Evolutionary conservation across 495 filamentous ascomycete species (phyloP).

Genomic region (Delitschia confertaspora): DNA sequence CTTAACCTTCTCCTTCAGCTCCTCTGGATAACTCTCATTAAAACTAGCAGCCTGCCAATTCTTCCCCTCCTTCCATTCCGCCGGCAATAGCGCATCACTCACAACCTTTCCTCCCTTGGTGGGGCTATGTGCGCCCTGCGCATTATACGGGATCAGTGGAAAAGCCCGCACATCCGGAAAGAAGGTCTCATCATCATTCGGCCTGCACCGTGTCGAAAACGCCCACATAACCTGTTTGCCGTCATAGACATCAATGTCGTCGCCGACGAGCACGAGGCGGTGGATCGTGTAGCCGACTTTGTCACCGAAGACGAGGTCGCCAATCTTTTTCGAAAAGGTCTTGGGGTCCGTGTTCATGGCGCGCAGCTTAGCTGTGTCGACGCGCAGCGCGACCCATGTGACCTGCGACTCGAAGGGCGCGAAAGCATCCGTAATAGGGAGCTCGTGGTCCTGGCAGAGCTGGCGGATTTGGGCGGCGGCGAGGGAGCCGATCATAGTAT

Average conservation of each 20-base stretch:
- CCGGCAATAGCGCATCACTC: neutral
- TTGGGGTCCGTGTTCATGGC: neutral
- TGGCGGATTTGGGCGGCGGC: slow-evolving; percentile 37
- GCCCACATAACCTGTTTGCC: slow-evolving; percentile 38
- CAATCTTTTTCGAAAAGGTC: neutral
- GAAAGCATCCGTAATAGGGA: neutral
- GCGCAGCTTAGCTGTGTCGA: neutral
- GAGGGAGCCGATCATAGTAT: slow-evolving; percentile 38
- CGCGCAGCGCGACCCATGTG: neutral
- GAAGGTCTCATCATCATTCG: slow-evolving; percentile 34
- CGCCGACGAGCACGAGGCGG: slow-evolving; percentile 35
- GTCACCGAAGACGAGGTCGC: neutral
- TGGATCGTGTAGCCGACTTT: slow-evolving; percentile 27
- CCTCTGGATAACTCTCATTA: slow-evolving; percentile 33
- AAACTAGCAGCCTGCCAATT: slow-evolving; percentile 36
- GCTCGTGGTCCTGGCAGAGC: slow-evolving; percentile 30
- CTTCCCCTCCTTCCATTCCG: neutral
- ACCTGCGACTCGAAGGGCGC: neutral
- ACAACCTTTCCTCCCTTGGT: neutral
- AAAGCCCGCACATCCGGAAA: slow-evolving; percentile 13
- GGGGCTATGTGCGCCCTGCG: neutral
- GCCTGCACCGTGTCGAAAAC: slow-evolving; percentile 37
- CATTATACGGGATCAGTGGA: neutral
- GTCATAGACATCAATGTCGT: slow-evolving; percentile 36
- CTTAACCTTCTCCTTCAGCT: slow-evolving; percentile 34